Conservation (phyloP, 441 rosid genomes). For the Pelargonium citronellum region DNA sequence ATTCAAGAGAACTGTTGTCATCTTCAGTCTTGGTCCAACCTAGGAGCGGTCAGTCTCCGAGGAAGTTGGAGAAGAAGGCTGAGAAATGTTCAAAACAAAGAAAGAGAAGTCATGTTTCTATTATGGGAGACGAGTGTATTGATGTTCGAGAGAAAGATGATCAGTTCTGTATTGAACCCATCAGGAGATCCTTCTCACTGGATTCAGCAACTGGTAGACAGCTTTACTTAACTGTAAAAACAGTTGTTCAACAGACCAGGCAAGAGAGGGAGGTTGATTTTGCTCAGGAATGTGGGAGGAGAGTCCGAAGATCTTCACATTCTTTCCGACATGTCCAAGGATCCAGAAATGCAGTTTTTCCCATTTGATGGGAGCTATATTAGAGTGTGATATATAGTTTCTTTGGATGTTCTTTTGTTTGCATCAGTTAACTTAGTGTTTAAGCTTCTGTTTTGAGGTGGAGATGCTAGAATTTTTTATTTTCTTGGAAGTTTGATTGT, state of each 20-base stretch:
- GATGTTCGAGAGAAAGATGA: conserved; percentile 41
- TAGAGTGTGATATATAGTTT: conserved; percentile 18
- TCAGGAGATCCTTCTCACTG: conserved; percentile 62
- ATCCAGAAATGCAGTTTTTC: conserved; percentile 49
- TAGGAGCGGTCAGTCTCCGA: conserved; percentile 25
- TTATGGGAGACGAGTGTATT: conserved; percentile 60
- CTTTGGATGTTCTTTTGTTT: conserved; percentile 18
- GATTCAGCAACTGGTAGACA: conserved; percentile 64
- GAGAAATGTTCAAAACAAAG: conserved; percentile 25
- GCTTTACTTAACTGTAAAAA: conserved; percentile 51
- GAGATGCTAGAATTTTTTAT: conserved; percentile 12
- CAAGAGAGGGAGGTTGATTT: conserved; percentile 23
- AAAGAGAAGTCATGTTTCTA: conserved; percentile 25
- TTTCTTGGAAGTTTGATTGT: no score
- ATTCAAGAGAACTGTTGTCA: conserved; percentile 11
- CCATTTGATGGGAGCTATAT: conserved; percentile 32
- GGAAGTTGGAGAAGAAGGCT: conserved; percentile 28
- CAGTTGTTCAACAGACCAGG: conserved; percentile 32
- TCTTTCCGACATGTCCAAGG: conserved; percentile 39
- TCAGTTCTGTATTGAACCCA: conserved; percentile 42
- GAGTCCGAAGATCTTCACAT: conserved; percentile 42
- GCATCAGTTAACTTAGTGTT: conserved; percentile 2
- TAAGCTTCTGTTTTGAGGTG: conserved; percentile 7
- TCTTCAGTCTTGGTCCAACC: conserved; percentile 17
- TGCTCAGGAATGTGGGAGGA: conserved; percentile 34